Conservation (phyloP, 257 asterid species). For the Ballota nigra region DNA sequence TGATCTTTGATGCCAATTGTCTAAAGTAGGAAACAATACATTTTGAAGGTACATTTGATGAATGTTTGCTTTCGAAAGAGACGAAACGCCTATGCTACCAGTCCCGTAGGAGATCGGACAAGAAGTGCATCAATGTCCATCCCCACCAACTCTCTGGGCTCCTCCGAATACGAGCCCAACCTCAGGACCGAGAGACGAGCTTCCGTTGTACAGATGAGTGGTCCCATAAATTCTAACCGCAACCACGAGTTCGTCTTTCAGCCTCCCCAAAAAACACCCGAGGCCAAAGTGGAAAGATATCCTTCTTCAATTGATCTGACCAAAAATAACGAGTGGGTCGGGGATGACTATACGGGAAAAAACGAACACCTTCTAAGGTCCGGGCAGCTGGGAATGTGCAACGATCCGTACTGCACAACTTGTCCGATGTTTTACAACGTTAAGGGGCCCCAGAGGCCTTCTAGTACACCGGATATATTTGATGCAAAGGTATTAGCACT, state of each 20-base stretch:
- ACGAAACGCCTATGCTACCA: constrained; percentile 65
- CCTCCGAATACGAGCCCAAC: constrained; percentile 39
- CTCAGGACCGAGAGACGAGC: constrained; percentile 46
- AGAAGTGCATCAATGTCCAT: constrained; percentile 77
- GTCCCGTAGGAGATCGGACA: constrained; percentile 40
- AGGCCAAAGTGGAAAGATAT: constrained; percentile 43
- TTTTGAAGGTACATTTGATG: constrained; percentile 22
- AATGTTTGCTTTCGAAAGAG: constrained; percentile 73
- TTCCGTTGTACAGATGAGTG: constrained; percentile 54
- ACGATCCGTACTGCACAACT: constrained; percentile 90
- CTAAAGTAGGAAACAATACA: not conserved
- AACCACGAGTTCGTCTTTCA: constrained; percentile 42
- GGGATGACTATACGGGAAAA: constrained; percentile 39
- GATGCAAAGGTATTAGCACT: constrained; percentile 60
- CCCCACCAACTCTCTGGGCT: constrained; percentile 43
- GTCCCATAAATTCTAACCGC: constrained; percentile 47
- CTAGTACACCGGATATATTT: constrained; percentile 47
- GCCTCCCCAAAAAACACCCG: constrained; percentile 36
- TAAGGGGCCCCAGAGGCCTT: constrained; percentile 43
- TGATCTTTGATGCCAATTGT: not conserved
- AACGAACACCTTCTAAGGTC: constrained; percentile 82
- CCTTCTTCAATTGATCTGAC: constrained; percentile 46
- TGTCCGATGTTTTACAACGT: constrained; percentile 68
- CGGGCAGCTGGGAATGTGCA: constrained; percentile 93
- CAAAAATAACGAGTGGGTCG: constrained; percentile 42